These are phyloP conservation scores for Wickerhamiella sergipiensis DNA, from an alignment of 805 yeast genomes.

Conservation along the genomic window DNA sequence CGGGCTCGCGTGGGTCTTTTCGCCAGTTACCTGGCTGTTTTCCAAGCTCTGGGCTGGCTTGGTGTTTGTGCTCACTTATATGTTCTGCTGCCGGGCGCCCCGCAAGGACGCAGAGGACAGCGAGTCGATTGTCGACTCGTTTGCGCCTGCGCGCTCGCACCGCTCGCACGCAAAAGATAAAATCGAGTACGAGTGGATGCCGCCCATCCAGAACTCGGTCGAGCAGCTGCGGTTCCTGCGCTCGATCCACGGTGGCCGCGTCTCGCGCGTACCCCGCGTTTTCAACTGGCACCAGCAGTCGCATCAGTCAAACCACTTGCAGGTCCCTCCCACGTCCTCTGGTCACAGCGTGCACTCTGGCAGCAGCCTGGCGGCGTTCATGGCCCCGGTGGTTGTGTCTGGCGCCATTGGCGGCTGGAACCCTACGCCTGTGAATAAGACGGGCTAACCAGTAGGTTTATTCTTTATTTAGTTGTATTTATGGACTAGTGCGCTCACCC, in stretches of 20 bases:
- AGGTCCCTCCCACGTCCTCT: constrained; percentile 12
- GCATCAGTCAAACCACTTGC: constrained; percentile 11
- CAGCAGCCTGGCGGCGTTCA: constrained; percentile 18
- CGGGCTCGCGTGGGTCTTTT: constrained; percentile 18
- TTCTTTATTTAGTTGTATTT: not conserved
- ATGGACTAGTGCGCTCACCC: too few relatives aligned
- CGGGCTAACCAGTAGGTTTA: not conserved
- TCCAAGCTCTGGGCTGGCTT: constrained; percentile 2
- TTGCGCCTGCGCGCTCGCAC: not conserved
- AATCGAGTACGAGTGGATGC: constrained; percentile 25
- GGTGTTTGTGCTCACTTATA: constrained; percentile 8
- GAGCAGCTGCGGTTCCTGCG: constrained; percentile 25
- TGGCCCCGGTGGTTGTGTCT: constrained; percentile 43
- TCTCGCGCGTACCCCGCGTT: constrained; percentile 11
- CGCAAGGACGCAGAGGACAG: constrained; percentile 13
- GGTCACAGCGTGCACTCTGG: constrained; percentile 8
- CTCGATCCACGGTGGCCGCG: constrained; percentile 29
- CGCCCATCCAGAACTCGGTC: constrained; percentile 28
- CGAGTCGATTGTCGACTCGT: constrained; percentile 2
- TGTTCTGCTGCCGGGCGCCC: constrained; percentile 9
- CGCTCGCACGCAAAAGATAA: constrained; percentile 6
- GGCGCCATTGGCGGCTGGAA: constrained; percentile 41
- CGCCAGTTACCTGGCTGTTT: constrained; percentile 14
- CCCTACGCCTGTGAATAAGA: constrained; percentile 2
- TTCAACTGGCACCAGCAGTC: constrained; percentile 2